Conservation (phyloP, 768 basidiomycete species). For the Paxillus rubicundulus region DNA sequence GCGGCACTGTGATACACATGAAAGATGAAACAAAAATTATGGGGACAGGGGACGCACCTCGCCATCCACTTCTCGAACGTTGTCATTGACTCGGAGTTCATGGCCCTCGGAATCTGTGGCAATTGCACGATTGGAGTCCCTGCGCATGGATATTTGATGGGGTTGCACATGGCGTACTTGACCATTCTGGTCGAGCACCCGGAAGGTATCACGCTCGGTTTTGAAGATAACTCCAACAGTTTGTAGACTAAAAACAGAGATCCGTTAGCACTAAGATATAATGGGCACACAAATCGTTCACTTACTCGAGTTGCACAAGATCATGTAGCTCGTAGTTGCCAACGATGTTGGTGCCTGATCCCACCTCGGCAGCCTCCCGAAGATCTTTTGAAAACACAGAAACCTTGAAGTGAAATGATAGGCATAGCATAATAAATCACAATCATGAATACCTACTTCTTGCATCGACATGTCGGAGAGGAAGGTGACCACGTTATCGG, state of each 20-base stretch:
- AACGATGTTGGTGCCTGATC: conserved; percentile 84
- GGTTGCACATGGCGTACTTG: conserved; percentile 87
- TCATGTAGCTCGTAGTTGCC: conserved; percentile 97
- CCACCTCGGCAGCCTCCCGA: conserved; percentile 95
- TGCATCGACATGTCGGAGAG: conserved; percentile 97
- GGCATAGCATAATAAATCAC: neutral
- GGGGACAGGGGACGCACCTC: conserved; percentile 52
- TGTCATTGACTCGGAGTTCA: conserved; percentile 83
- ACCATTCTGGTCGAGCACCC: conserved; percentile 92
- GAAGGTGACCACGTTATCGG: conserved; percentile 91
- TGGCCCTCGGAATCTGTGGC: conserved; percentile 89
- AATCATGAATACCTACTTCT: conserved; percentile 56
- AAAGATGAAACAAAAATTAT: neutral
- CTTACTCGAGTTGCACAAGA: conserved; percentile 93
- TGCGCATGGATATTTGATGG: conserved; percentile 91
- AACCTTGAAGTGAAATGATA: conserved; percentile 49
- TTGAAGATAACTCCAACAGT: conserved; percentile 98
- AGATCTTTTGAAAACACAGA: conserved; percentile 97
- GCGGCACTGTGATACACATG: conserved; percentile 49
- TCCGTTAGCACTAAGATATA: conserved; percentile 10
- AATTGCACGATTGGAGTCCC: conserved; percentile 76
- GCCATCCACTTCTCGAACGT: conserved; percentile 88
- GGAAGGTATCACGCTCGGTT: conserved; percentile 93
- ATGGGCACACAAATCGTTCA: conserved; percentile 10
- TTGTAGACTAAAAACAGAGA: conserved; percentile 57